A percentile compares a stretch with the other conserved stretches of the same genome.
These are phyloP conservation scores for Paracoccidioides brasiliensis DNA, from an alignment of 2,329 filamentous ascomycete genomes.

Conservation along the genomic window DNA sequence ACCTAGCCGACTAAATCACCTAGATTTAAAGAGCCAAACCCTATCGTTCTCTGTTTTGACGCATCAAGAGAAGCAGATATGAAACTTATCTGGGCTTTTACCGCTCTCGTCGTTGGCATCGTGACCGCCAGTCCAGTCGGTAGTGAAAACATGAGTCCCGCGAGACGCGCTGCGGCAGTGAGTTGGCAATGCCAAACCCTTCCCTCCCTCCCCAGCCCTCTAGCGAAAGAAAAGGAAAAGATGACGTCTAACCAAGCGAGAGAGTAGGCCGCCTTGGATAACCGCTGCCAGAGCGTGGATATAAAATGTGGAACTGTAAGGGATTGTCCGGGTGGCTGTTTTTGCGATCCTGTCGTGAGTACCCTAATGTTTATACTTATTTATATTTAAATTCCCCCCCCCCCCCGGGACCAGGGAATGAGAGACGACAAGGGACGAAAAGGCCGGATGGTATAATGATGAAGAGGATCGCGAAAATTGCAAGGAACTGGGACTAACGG, in stretches of 20 bases:
- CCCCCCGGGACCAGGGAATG: background rate
- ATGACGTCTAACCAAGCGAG: background rate
- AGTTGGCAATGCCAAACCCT: background rate
- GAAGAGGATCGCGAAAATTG: too few species aligned
- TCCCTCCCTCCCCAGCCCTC: background rate
- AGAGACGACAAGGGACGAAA: too few species aligned
- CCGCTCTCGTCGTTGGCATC: background rate
- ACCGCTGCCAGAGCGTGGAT: background rate
- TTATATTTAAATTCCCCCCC: background rate
- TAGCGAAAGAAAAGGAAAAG: background rate
- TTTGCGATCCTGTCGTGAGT: slow-evolving; percentile 1
- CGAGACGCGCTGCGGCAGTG: background rate
- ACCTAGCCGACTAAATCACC: background rate
- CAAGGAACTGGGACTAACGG: background rate
- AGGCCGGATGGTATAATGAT: background rate
- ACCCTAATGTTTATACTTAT: background rate
- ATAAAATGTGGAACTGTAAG: background rate
- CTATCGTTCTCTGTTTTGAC: background rate
- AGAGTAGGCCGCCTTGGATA: background rate
- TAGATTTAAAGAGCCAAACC: background rate
- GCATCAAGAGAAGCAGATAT: background rate
- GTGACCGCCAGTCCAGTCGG: background rate
- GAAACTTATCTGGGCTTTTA: background rate
- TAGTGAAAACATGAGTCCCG: background rate
- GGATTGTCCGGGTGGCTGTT: background rate